Conservation (phyloP, 2,329 filamentous ascomycete genomes). For the Aspergillus pseudoglaucus region DNA sequence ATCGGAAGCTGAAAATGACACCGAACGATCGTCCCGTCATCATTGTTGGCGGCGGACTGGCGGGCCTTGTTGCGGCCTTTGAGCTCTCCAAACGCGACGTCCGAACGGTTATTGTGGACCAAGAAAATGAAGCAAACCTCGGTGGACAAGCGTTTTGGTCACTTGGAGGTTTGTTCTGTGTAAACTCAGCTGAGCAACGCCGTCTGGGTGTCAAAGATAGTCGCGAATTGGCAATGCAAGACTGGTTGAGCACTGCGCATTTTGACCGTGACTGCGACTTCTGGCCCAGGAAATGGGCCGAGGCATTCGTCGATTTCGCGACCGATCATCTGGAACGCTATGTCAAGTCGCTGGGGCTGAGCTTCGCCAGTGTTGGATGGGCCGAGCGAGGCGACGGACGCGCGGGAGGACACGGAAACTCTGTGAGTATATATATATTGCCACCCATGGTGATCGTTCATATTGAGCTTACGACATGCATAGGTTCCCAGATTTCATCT, state of each 20-base stretch:
- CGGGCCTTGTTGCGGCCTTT: slow-evolving; percentile 13
- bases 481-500: slow-evolving; percentile 52
- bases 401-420: slow-evolving; percentile 55
- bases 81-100: too few species aligned
- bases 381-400: slow-evolving; percentile 54
- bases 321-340: slow-evolving; percentile 54
- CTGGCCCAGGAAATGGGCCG: slow-evolving; percentile 58
- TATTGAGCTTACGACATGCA: too few species aligned
- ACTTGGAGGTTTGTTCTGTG: slow-evolving; percentile 55
- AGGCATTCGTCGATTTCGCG: slow-evolving; percentile 58
- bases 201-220: slow-evolving; percentile 54
- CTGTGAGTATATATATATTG: slow-evolving; percentile 30
- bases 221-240: slow-evolving; percentile 51
- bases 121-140: too few species aligned
- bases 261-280: slow-evolving; percentile 53
- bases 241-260: slow-evolving; percentile 53
- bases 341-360: slow-evolving; percentile 47
- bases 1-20: too few species aligned
- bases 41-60: background rate
- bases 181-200: slow-evolving; percentile 52
- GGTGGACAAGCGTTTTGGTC: slow-evolving; percentile 26
- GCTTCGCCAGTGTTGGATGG: slow-evolving; percentile 54
- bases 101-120: too few species aligned
- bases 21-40: background rate
- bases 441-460: too few species aligned